Evolutionary conservation across 306 rosid genomes (phyloP), one percentile per base, ranked within the genome.

Genomic region (Cucurbita maxima): DNA sequence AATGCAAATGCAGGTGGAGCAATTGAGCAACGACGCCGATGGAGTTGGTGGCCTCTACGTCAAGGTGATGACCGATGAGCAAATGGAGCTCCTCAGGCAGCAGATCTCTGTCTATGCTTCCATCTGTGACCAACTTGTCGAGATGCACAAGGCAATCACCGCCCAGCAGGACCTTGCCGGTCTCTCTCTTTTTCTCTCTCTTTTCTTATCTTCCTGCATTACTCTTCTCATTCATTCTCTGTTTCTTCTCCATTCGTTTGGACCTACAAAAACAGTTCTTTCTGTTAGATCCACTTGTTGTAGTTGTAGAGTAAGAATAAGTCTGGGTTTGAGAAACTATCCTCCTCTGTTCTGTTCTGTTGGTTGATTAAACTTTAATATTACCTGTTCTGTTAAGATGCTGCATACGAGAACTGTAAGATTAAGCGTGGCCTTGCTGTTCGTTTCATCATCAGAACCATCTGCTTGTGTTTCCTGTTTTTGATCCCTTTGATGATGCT

Each of bases 61-160:
- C 11, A 88, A 86, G 53, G 96, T 91, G 34, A 87, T 91, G 97
- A 88, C 89, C 0, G 96, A 91, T 25, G 96, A 88, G 38, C 92
- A 91, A 83, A 72, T 88, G 85, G 92, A 91, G 72, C 74, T 85
- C 1, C 86, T 90, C 0, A 55, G 92, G 45, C 85, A 79, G 22
- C 95, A 90, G 78, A 90, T 90, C 54, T 81, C 89, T 22, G 87
- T 85, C 55, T 90, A 90, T 76, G 78, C 88, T 51, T 72, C 86
- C 82, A 84, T 90, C 0, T 90, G 87, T 14, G 92, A 90, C 13
- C 88, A 84, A 44, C 95, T 88, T 16, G 89, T 83, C 73, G 82
- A 88, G 78, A 78, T 90, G 90, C 95, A 88, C 66, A 88, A 88
- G 55, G 73, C 89, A 69, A 71, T 84, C 59, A 70, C 92, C 45